Evolutionary conservation across 345 rosid species (phyloP).

Genomic region (Heritiera littoralis): DNA sequence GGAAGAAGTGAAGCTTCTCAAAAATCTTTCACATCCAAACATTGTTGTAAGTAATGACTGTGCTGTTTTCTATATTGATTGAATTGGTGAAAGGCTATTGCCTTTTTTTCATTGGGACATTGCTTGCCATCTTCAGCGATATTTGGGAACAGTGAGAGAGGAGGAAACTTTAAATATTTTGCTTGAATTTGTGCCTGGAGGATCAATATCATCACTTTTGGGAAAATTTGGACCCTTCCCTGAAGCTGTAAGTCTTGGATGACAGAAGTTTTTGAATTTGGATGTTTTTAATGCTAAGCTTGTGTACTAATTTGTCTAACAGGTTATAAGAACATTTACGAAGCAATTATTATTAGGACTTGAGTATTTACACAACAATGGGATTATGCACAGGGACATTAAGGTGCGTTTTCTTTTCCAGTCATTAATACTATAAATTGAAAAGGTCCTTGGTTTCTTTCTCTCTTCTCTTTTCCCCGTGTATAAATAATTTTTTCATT

Average conservation of each 20-base stretch:
- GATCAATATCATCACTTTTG: conserved; percentile 87
- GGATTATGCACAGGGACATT: conserved; percentile 93
- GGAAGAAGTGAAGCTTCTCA: conserved; percentile 91
- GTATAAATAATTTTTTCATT: background rate
- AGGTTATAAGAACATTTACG: conserved; percentile 80
- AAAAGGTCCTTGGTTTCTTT: conserved; percentile 8
- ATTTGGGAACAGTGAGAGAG: conserved; percentile 84
- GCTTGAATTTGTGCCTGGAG: conserved; percentile 90
- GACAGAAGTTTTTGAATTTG: background rate
- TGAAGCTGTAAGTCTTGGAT: conserved; percentile 63
- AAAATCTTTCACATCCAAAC: conserved; percentile 89
- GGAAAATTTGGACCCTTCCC: conserved; percentile 93
- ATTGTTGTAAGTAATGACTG: conserved; percentile 65
- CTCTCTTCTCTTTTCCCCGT: background rate
- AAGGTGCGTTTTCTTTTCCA: conserved; percentile 49
- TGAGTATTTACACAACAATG: conserved; percentile 81
- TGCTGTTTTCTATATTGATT: conserved; percentile 17
- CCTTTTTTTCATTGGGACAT: conserved; percentile 23
- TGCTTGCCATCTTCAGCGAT: conserved; percentile 52
- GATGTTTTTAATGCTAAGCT: conserved; percentile 25
- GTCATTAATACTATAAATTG: conserved; percentile 7
- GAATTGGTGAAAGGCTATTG: background rate
- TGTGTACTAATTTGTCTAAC: conserved; percentile 22
- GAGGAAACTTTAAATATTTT: conserved; percentile 78
- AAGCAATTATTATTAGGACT: conserved; percentile 72